phyloP scores from a whole-genome alignment of 192 early-diverging fungal species.

The Coemansia sp. region DNA sequence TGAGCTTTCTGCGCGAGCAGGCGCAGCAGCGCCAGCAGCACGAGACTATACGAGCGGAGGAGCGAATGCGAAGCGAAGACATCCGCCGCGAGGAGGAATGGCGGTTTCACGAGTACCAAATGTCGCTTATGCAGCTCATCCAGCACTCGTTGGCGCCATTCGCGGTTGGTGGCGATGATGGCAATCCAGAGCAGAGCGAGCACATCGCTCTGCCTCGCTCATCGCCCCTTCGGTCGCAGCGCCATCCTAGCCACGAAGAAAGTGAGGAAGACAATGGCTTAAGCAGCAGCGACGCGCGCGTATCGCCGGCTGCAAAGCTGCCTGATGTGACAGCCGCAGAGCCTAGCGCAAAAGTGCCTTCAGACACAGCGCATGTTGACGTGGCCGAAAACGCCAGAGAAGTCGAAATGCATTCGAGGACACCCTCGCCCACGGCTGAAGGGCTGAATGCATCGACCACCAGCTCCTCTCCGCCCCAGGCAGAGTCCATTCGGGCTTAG shows the following conservation, averaged over 20 bases:
- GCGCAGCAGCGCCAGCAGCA: constrained; percentile 35
- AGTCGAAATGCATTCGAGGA: constrained; percentile 9
- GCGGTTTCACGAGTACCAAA: constrained; percentile 56
- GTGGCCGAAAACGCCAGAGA: constrained; percentile 2
- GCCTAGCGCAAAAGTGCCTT: neutral
- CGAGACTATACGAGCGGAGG: constrained; percentile 26
- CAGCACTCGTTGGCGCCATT: constrained; percentile 27
- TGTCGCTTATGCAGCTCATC: constrained; percentile 43
- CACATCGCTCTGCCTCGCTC: neutral
- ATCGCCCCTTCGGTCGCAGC: neutral
- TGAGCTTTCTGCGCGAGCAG: constrained; percentile 47
- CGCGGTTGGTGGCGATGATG: constrained; percentile 1
- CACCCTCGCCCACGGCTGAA: neutral
- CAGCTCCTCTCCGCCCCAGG: neutral
- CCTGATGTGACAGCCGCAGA: neutral
- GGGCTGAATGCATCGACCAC: neutral
- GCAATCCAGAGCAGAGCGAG: neutral
- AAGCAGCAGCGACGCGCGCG: neutral
- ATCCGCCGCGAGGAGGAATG: constrained; percentile 43
- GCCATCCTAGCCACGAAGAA: neutral
- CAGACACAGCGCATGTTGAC: neutral
- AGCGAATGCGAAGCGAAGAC: constrained; percentile 36
- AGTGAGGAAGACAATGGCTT: neutral
- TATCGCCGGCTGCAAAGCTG: neutral
- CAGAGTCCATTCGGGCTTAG: neutral